Percentiles rank a stretch among this genome's conserved stretches.
phyloP scores from a whole-genome alignment of 2,329 filamentous ascomycete species.

The Trichoderma hamatum region DNA sequence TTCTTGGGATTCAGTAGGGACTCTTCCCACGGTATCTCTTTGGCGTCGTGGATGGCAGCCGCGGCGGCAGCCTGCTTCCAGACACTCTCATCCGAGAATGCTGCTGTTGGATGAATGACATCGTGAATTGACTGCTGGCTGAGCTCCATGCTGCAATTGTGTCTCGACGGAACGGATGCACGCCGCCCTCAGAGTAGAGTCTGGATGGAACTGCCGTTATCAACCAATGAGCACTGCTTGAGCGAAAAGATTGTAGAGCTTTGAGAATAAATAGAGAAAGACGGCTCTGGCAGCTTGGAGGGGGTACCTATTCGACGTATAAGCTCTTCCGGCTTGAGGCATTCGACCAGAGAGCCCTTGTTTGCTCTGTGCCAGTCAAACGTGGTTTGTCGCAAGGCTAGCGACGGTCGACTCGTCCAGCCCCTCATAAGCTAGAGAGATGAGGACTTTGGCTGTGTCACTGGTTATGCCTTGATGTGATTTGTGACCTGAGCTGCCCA shows the following conservation, averaged over 20 bases:
- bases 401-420: conserved; percentile 9
- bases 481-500: conserved; percentile 8
- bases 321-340: background rate
- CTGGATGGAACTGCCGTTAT: conserved; percentile 14
- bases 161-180: conserved; percentile 7
- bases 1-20: conserved; percentile 64
- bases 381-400: background rate
- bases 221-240: conserved; percentile 6
- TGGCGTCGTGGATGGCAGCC: background rate
- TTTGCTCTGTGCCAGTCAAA: conserved; percentile 14
- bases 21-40: conserved; percentile 45
- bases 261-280: background rate
- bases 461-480: conserved; percentile 4
- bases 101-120: conserved; percentile 62
- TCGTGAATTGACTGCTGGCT: conserved; percentile 56
- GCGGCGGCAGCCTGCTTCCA: background rate
- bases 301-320: conserved; percentile 13
- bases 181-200: background rate
- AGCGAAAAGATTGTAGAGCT: background rate
- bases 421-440: conserved; percentile 24
- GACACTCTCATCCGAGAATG: conserved; percentile 41
- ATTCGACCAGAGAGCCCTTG: background rate
- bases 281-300: background rate
- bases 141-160: conserved; percentile 52
- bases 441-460: conserved; percentile 23